phyloP scores from a whole-genome alignment of 2,329 filamentous ascomycete genomes.

The Exophiala bonariae region DNA sequence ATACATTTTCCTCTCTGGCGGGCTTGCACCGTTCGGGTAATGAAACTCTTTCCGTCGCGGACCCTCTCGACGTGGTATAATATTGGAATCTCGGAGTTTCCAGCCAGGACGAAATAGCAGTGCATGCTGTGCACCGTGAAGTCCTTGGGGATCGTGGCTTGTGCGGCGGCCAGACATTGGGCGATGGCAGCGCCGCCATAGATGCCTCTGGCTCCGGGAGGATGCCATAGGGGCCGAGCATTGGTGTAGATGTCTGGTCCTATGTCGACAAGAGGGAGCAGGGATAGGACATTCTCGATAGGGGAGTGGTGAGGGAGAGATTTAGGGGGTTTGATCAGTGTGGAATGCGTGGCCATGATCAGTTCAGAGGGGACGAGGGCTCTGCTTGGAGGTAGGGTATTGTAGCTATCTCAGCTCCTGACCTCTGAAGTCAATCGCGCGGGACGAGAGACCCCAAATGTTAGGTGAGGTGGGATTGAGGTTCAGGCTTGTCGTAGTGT shows the following conservation, averaged over 20 bases:
- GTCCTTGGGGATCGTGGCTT: slow-evolving; percentile 75
- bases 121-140: slow-evolving; percentile 95
- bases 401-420: no score
- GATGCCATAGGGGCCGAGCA: slow-evolving; percentile 86
- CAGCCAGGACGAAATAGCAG: slow-evolving; percentile 96
- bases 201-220: slow-evolving; percentile 85
- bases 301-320: slow-evolving; percentile 70
- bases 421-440: no score
- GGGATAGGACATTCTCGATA: slow-evolving; percentile 86
- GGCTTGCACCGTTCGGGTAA: slow-evolving; percentile 94
- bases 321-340: slow-evolving; percentile 74
- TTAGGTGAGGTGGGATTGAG: no score
- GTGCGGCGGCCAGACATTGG: slow-evolving; percentile 83
- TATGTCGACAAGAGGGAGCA: slow-evolving; percentile 75
- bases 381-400: no score
- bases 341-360: slow-evolving; percentile 36
- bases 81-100: slow-evolving; percentile 79
- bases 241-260: slow-evolving; percentile 78
- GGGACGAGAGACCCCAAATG: no score
- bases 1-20: slow-evolving; percentile 84
- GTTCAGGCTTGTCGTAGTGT: no score
- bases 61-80: slow-evolving; percentile 95
- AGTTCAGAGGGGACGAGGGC: no score
- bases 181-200: slow-evolving; percentile 93
- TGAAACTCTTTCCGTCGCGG: slow-evolving; percentile 83